These are phyloP conservation scores for Sphaerulina populicola DNA, from an alignment of 2,329 filamentous ascomycete genomes.

Conservation along the genomic window DNA sequence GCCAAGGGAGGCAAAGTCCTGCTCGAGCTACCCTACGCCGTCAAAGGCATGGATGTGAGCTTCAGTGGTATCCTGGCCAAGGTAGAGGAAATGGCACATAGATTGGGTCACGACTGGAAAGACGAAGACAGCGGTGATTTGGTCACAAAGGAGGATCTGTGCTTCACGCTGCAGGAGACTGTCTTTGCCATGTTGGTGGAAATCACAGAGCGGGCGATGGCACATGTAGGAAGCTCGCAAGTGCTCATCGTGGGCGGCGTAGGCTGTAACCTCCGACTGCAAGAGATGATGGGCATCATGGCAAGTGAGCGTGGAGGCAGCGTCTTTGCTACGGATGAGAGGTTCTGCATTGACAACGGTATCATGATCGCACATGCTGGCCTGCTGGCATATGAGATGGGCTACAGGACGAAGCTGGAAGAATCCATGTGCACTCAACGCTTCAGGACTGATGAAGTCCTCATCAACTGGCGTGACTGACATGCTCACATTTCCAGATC, in stretches of 20 bases:
- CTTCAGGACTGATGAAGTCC: conserved; percentile 45
- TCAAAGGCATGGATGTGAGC: conserved; percentile 98
- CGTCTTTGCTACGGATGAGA: conserved; percentile 90
- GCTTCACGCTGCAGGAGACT: conserved; percentile 91
- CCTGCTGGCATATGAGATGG: conserved; percentile 72
- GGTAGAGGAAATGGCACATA: conserved; percentile 69
- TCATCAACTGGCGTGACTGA: conserved; percentile 43
- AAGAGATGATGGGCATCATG: conserved; percentile 99
- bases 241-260: conserved; percentile 94
- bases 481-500: background rate
- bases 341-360: conserved; percentile 97
- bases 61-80: conserved; percentile 86
- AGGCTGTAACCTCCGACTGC: conserved; percentile 85
- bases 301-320: conserved; percentile 77
- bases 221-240: conserved; percentile 82
- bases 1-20: conserved; percentile 65
- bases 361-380: conserved; percentile 99
- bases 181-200: conserved; percentile 96
- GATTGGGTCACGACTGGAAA: conserved; percentile 44
- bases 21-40: conserved; percentile 84
- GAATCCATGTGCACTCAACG: conserved; percentile 63
- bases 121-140: conserved; percentile 46
- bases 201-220: conserved; percentile 97
- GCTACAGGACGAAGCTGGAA: conserved; percentile 65
- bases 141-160: conserved; percentile 75